Percentiles rank a stretch among this genome's conserved stretches.
phyloP scores from a whole-genome alignment of 139 green algal species.

The Picochlorum sp. region DNA sequence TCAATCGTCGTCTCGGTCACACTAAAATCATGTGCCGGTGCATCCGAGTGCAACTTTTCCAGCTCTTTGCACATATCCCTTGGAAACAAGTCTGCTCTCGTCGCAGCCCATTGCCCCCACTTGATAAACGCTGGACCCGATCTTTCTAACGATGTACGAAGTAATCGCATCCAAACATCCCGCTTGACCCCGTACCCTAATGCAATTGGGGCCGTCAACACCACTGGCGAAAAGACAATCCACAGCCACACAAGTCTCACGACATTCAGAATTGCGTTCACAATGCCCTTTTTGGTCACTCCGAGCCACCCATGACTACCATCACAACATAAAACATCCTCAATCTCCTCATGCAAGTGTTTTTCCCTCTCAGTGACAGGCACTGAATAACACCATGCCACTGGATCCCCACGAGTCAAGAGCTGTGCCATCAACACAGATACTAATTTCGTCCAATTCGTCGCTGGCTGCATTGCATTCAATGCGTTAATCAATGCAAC shows the following conservation, averaged over 20 bases:
- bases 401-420: slow-evolving; percentile 20
- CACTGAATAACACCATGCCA: slow-evolving; percentile 29
- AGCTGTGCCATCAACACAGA: slow-evolving; percentile 21
- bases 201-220: slow-evolving; percentile 32
- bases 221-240: slow-evolving; percentile 50
- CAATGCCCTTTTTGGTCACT: neutral
- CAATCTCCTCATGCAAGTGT: neutral
- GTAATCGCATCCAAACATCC: slow-evolving; percentile 21
- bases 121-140: slow-evolving; percentile 82
- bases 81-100: slow-evolving; percentile 88
- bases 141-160: slow-evolving; percentile 29
- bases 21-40: slow-evolving; percentile 42
- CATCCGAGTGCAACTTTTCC: slow-evolving; percentile 56
- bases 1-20: slow-evolving; percentile 24
- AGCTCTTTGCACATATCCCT: slow-evolving; percentile 77
- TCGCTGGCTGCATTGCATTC: slow-evolving; percentile 22
- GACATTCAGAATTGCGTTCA: slow-evolving; percentile 13
- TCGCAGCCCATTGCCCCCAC: slow-evolving; percentile 94
- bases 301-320: neutral
- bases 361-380: slow-evolving; percentile 15
- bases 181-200: slow-evolving; percentile 10
- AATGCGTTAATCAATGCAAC: slow-evolving; percentile 29
- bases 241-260: slow-evolving; percentile 43
- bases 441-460: slow-evolving; percentile 19
- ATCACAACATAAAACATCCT: neutral